phyloP scores from a whole-genome alignment of 1,284 basidiomycete species.

The Ceraceosorus guamensis region DNA sequence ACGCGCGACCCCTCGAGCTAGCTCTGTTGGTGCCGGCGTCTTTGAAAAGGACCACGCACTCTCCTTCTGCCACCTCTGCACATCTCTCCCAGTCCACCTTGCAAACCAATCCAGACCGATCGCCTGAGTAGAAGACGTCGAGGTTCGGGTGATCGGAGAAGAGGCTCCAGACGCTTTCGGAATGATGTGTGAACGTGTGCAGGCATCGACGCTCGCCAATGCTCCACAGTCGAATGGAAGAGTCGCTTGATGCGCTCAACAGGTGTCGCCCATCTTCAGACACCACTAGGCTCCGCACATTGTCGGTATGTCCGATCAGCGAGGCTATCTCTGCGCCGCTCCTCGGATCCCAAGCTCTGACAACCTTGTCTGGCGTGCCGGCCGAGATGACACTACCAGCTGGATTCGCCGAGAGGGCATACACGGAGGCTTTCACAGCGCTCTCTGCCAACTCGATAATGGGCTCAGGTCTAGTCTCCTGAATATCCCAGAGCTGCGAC shows the following conservation, averaged over 20 bases:
- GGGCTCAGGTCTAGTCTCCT: conserved; percentile 31
- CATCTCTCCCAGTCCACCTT: conserved; percentile 80
- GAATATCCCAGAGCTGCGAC: conserved; percentile 62
- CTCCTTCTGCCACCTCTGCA: conserved; percentile 72
- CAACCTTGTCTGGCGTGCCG: conserved; percentile 81
- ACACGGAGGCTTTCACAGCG: conserved; percentile 34
- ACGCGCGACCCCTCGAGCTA: background rate
- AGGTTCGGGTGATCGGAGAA: conserved; percentile 78
- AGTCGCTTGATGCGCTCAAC: conserved; percentile 48
- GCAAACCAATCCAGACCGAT: conserved; percentile 79
- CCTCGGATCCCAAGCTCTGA: conserved; percentile 88
- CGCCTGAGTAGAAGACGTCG: conserved; percentile 91
- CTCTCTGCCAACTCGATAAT: conserved; percentile 27
- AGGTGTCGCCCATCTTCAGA: conserved; percentile 77
- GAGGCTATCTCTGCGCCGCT: conserved; percentile 29
- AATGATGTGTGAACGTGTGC: conserved; percentile 92
- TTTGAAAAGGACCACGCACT: conserved; percentile 66
- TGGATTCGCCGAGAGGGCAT: conserved; percentile 54
- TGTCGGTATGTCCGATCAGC: conserved; percentile 78
- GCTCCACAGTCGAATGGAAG: conserved; percentile 87
- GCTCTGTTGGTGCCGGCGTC: background rate
- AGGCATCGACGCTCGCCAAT: conserved; percentile 78
- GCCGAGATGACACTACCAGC: conserved; percentile 74
- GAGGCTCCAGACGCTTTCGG: conserved; percentile 90
- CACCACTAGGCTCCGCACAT: conserved; percentile 79